Conservation (phyloP, 345 rosid genomes). For the Murraya koenigii region DNA sequence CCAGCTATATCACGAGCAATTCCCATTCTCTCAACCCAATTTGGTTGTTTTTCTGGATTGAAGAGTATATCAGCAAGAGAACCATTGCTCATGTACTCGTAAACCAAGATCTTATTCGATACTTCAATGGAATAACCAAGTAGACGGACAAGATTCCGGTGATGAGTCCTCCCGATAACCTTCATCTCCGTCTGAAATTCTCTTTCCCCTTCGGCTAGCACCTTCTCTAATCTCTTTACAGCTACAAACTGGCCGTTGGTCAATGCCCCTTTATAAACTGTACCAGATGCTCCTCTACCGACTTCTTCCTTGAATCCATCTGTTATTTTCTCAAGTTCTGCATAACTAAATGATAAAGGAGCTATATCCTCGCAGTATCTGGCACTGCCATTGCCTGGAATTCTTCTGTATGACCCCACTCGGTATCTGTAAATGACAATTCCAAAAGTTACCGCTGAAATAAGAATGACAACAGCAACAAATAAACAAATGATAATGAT, state of each 20-base stretch:
- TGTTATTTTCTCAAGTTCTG: constrained; percentile 12
- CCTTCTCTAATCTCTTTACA: constrained; percentile 22
- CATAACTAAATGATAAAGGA: constrained; percentile 1
- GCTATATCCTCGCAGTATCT: background rate
- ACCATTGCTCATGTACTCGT: constrained; percentile 32
- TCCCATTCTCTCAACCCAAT: constrained; percentile 19
- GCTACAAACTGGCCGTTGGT: constrained; percentile 13
- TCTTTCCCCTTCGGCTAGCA: constrained; percentile 13
- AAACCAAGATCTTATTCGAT: constrained; percentile 27
- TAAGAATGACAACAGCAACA: background rate
- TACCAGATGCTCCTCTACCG: constrained; percentile 24
- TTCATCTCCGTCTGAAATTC: constrained; percentile 28
- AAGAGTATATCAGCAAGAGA: constrained; percentile 31
- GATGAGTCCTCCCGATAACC: constrained; percentile 32
- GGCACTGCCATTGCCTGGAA: background rate
- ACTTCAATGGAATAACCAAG: constrained; percentile 27
- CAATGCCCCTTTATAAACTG: constrained; percentile 25
- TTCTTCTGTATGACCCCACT: constrained; percentile 6
- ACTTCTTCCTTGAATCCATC: constrained; percentile 22
- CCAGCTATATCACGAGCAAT: constrained; percentile 30
- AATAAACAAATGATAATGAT: background rate
- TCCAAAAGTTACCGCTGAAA: constrained; percentile 6
- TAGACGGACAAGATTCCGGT: constrained; percentile 24
- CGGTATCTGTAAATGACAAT: background rate
- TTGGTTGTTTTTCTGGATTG: constrained; percentile 7